Evolutionary conservation across 176 grass and related monocot species (phyloP).

Genomic region (Juncus effusus): DNA sequence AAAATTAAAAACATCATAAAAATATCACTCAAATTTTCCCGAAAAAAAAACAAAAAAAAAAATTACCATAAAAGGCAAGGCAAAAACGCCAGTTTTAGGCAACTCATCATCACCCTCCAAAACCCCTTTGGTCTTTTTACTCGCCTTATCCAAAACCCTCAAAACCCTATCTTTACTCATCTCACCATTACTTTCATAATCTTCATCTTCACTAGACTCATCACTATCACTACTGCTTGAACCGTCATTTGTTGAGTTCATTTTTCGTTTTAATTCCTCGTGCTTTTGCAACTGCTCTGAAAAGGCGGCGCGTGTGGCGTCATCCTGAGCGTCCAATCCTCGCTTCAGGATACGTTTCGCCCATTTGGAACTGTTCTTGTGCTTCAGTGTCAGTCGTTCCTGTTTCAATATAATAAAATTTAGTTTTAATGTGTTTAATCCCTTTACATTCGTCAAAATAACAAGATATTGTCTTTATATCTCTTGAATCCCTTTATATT

Average conservation of each 20-base stretch:
- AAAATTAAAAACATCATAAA: neutral
- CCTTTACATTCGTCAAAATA: no score
- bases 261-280: constrained; percentile 80
- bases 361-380: constrained; percentile 90
- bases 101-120: constrained; percentile 53
- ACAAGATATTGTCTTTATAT: no score
- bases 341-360: constrained; percentile 75
- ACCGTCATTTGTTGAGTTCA: constrained; percentile 68
- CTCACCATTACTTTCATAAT: constrained; percentile 41
- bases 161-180: constrained; percentile 32
- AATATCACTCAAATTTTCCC: constrained; percentile 6
- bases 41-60: constrained; percentile 8
- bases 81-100: constrained; percentile 63
- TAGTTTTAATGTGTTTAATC: no score
- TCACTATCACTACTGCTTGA: constrained; percentile 58
- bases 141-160: constrained; percentile 65
- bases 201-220: constrained; percentile 35
- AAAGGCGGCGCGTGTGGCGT: constrained; percentile 79
- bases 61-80: constrained; percentile 88
- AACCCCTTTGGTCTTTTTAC: constrained; percentile 61
- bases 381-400: constrained; percentile 89
- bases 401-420: constrained; percentile 29
- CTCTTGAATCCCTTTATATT: no score
- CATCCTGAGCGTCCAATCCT: constrained; percentile 78
- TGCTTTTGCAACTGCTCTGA: constrained; percentile 71